Percentiles rank a stretch among this genome's conserved stretches.
Evolutionary conservation across 129 eudicot genomes (phyloP).

Genomic region (Deinandra increscens): DNA sequence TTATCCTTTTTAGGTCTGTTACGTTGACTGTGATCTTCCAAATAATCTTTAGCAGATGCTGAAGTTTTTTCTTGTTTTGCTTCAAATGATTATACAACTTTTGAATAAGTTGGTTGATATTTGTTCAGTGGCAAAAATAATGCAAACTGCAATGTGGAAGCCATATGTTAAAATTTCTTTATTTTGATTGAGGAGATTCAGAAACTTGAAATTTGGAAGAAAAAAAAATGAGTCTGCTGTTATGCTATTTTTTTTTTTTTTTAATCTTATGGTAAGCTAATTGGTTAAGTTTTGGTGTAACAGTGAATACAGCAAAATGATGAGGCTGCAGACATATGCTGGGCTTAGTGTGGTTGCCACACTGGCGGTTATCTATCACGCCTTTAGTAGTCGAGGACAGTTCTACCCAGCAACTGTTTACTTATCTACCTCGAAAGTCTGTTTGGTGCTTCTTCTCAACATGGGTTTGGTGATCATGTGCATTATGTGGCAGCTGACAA

Average conservation of each 20-base stretch:
- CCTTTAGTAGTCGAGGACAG: slow-evolving; percentile 85
- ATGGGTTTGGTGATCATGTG: slow-evolving; percentile 98
- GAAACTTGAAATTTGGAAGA: not conserved
- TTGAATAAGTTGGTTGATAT: not conserved
- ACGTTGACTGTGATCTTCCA: not conserved
- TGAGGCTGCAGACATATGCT: slow-evolving; percentile 82
- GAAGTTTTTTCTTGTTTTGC: slow-evolving; percentile 5
- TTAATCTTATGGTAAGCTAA: slow-evolving; percentile 30
- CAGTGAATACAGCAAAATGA: slow-evolving; percentile 55
- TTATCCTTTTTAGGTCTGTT: slow-evolving; percentile 16
- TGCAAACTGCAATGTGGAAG: not conserved
- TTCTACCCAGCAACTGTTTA: slow-evolving; percentile 95
- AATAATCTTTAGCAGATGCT: not conserved
- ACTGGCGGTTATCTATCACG: slow-evolving; percentile 82
- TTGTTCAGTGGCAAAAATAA: not conserved
- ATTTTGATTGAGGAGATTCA: not conserved
- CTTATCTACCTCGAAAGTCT: slow-evolving; percentile 89
- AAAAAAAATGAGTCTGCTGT: not conserved
- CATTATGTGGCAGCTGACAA: slow-evolving; percentile 86
- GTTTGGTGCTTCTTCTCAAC: slow-evolving; percentile 87
- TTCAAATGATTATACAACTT: not conserved
- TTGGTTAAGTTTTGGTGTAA: slow-evolving; percentile 32
- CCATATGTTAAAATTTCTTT: not conserved
- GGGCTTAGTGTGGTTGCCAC: slow-evolving; percentile 76
- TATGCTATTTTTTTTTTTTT: not conserved